Conservation (phyloP, 2,329 filamentous ascomycete genomes). For the Lasiodiplodia citricola region DNA sequence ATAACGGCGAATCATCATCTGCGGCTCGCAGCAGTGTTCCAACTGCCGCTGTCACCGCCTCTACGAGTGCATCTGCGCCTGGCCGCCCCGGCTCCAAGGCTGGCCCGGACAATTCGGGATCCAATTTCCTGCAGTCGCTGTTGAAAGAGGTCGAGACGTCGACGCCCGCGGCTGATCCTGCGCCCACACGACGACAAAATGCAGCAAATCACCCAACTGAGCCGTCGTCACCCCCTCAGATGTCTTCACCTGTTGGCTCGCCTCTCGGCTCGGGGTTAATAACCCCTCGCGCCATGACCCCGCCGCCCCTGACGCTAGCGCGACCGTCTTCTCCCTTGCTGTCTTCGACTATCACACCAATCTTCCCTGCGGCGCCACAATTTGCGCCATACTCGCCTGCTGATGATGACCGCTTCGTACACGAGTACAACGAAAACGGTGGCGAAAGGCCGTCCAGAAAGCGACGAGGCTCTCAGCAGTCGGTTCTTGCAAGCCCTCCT, state of each 20-base stretch:
- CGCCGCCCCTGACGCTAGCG: conserved; percentile 66
- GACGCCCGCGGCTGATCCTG: conserved; percentile 34
- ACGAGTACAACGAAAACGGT: conserved; percentile 33
- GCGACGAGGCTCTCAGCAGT: conserved; percentile 35
- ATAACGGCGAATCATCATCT: conserved; percentile 23
- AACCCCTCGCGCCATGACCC: conserved; percentile 72
- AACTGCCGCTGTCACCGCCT: conserved; percentile 40
- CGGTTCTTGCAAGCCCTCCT: conserved; percentile 46
- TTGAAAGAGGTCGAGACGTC: conserved; percentile 67
- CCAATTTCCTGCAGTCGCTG: conserved; percentile 76
- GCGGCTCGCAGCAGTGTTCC: conserved; percentile 1
- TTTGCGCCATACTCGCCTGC: conserved; percentile 69
- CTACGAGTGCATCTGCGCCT: conserved; percentile 47
- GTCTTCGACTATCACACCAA: conserved; percentile 73
- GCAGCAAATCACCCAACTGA: conserved; percentile 44
- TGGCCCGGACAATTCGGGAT: conserved; percentile 39
- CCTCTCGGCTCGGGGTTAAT: conserved; percentile 68
- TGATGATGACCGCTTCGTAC: conserved; percentile 35
- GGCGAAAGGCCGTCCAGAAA: conserved; percentile 43
- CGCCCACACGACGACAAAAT: conserved; percentile 47
- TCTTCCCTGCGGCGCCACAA: conserved; percentile 71
- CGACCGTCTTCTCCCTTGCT: conserved; percentile 71
- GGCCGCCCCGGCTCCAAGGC: conserved; percentile 37
- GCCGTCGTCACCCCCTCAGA: conserved; percentile 52
- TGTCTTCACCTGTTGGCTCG: conserved; percentile 71